These are phyloP conservation scores for Luffa acutangula DNA, from an alignment of 306 rosid genomes.

Conservation along the genomic window DNA sequence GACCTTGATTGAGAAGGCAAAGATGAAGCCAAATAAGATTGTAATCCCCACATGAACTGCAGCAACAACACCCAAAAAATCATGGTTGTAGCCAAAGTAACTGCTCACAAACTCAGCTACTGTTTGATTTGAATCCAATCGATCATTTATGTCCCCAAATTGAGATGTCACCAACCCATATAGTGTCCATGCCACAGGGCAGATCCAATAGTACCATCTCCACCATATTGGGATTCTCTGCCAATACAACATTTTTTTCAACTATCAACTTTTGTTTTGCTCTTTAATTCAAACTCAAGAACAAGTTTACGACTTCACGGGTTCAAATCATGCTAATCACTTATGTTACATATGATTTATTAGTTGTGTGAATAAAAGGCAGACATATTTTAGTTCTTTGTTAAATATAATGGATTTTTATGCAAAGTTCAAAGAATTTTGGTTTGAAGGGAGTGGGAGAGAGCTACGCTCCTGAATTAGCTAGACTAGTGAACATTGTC, in stretches of 20 bases:
- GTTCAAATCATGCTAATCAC: no score
- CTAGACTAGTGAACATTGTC: no score
- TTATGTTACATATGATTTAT: no score
- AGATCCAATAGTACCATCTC: slow-evolving; percentile 36
- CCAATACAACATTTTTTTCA: neutral
- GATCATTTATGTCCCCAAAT: slow-evolving; percentile 16
- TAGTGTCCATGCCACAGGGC: slow-evolving; percentile 27
- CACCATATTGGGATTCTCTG: slow-evolving; percentile 36
- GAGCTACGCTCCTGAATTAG: no score
- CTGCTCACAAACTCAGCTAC: slow-evolving; percentile 17
- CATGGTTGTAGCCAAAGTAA: slow-evolving; percentile 20
- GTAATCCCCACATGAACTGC: slow-evolving; percentile 19
- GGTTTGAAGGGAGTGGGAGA: no score
- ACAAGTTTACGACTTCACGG: no score
- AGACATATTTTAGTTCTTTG: no score
- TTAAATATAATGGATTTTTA: no score
- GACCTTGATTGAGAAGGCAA: slow-evolving; percentile 25
- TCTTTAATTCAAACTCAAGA: neutral
- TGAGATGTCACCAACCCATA: slow-evolving; percentile 26
- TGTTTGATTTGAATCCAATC: slow-evolving; percentile 5
- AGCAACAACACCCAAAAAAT: slow-evolving; percentile 19
- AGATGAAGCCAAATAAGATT: slow-evolving; percentile 23
- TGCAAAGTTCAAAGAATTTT: neutral
- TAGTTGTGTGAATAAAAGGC: no score
- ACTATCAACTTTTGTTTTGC: neutral